phyloP scores from a whole-genome alignment of 768 basidiomycete genomes.

The Leccinum arenicola region DNA sequence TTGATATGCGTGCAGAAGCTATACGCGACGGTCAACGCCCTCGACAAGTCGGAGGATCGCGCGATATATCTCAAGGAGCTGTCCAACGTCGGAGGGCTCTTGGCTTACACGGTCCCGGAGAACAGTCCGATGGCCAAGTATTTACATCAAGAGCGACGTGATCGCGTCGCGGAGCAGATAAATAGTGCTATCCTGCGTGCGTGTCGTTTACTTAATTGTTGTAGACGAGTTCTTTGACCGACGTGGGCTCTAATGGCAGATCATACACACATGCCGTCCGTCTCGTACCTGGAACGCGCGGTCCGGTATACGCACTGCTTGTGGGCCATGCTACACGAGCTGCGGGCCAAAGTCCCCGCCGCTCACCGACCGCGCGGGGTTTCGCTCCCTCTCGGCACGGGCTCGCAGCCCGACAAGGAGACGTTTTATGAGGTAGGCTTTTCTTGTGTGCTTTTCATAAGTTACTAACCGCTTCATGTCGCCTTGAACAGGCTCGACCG shows the following conservation, averaged over 20 bases:
- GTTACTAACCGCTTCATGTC: not conserved
- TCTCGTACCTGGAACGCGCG: constrained; percentile 62
- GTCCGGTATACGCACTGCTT: constrained; percentile 64
- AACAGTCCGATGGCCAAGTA: constrained; percentile 74
- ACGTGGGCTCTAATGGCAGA: constrained; percentile 35
- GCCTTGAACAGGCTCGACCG: constrained; percentile 37
- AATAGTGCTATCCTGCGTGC: constrained; percentile 81
- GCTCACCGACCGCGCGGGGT: constrained; percentile 41
- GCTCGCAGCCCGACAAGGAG: constrained; percentile 34
- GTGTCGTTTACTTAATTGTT: constrained; percentile 25
- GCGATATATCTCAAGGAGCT: constrained; percentile 68
- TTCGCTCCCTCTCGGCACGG: constrained; percentile 37
- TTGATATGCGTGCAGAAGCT: constrained; percentile 65
- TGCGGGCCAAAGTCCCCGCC: constrained; percentile 43
- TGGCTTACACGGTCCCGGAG: constrained; percentile 84
- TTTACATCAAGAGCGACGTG: constrained; percentile 71
- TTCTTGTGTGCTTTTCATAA: not conserved
- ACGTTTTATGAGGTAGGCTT: constrained; percentile 35
- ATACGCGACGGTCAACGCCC: constrained; percentile 54
- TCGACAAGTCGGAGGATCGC: constrained; percentile 55
- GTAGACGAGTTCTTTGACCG: constrained; percentile 4
- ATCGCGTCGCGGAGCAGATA: constrained; percentile 83
- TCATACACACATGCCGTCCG: constrained; percentile 44
- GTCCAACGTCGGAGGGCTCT: constrained; percentile 66
- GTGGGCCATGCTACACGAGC: constrained; percentile 56